Evolutionary conservation across 768 basidiomycete species (phyloP).

Genomic region (Auricularia sp.): DNA sequence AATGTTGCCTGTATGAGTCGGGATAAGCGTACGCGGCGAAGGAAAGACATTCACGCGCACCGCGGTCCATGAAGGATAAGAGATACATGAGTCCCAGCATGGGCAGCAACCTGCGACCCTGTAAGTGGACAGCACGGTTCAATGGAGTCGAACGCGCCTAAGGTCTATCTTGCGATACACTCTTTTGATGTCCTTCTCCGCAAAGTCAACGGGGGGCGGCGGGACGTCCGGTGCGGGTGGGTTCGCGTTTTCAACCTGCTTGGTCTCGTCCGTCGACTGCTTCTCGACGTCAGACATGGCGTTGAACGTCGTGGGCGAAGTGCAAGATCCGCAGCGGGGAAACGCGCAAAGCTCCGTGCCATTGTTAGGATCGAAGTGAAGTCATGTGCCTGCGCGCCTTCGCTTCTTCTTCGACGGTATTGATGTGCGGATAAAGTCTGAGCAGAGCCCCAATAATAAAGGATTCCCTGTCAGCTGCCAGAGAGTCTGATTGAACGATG

Average conservation of each 20-base stretch:
- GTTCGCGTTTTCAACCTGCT: neutral
- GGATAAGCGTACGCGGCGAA: neutral
- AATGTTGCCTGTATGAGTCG: constrained; percentile 38
- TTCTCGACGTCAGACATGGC: neutral
- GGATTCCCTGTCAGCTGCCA: no score
- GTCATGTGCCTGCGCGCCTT: no score
- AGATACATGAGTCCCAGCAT: constrained; percentile 53
- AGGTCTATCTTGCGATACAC: constrained; percentile 52
- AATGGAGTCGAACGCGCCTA: constrained; percentile 14
- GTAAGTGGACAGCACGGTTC: neutral
- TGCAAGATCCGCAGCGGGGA: no score
- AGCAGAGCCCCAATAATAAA: no score
- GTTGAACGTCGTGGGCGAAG: no score
- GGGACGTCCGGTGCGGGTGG: constrained; percentile 18
- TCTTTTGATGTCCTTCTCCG: constrained; percentile 39
- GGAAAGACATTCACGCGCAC: constrained; percentile 19
- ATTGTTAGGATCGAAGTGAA: no score
- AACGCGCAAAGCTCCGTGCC: no score
- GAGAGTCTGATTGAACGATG: no score
- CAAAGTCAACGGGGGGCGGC: constrained; percentile 28
- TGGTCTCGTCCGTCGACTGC: neutral
- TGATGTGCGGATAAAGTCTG: no score
- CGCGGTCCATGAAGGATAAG: constrained; percentile 55
- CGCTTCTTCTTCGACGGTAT: no score
- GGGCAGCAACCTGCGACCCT: constrained; percentile 34